A percentile compares a stretch with the other conserved stretches of the same genome.
Conservation (phyloP, 495 filamentous ascomycete species). For the Extremus antarcticus region DNA sequence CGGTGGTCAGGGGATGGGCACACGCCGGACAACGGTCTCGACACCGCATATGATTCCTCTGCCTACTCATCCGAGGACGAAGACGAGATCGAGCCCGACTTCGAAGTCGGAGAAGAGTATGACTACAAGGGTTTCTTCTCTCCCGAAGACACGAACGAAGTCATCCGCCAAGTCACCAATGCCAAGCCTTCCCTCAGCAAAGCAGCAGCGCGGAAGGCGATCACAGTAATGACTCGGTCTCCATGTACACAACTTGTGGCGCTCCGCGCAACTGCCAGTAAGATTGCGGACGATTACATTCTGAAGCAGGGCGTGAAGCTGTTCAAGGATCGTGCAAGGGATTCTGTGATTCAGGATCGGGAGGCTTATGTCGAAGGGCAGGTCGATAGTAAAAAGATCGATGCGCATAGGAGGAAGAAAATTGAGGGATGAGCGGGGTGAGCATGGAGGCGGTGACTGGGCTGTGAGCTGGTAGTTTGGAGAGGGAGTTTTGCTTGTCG, state of each 20-base stretch:
- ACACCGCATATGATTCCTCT: not conserved
- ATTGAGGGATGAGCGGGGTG: too few species aligned
- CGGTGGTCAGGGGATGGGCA: not conserved
- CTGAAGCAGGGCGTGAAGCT: not conserved
- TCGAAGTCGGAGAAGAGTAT: not conserved
- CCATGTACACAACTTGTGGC: not conserved
- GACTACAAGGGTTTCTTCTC: not conserved
- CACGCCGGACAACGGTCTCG: not conserved
- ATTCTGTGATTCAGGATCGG: not conserved
- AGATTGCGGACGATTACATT: not conserved
- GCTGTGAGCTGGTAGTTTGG: too few species aligned
- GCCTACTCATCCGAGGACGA: not conserved
- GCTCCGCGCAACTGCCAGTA: not conserved
- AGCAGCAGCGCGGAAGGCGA: not conserved
- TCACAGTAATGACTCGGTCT: not conserved
- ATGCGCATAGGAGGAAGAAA: too few species aligned
- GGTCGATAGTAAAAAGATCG: too few species aligned
- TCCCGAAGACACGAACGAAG: not conserved
- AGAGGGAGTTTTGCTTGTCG: too few species aligned
- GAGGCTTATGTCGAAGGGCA: too few species aligned
- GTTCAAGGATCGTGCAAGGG: not conserved
- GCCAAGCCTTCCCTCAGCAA: not conserved
- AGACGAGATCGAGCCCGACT: not conserved
- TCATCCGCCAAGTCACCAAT: not conserved
- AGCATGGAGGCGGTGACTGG: too few species aligned